These are phyloP conservation scores for Astrothelium subdiscretum DNA, from an alignment of 495 filamentous ascomycete species.

Conservation along the genomic window DNA sequence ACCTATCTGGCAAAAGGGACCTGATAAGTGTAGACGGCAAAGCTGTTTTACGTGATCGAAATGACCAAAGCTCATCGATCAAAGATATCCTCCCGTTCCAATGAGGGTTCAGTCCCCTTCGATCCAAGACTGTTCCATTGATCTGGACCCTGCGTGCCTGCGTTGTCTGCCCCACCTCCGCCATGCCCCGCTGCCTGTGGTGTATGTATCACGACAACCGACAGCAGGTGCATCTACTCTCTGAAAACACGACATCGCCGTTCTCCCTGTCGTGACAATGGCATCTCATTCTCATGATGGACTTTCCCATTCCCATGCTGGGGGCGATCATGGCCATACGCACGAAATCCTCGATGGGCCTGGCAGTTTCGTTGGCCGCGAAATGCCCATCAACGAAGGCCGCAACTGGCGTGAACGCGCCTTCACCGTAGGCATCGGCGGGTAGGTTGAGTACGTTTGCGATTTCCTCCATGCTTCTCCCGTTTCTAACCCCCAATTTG, in stretches of 20 bases:
- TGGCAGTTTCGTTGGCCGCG: constrained; percentile 77
- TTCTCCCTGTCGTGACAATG: neutral
- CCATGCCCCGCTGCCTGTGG: too few species aligned
- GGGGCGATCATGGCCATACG: constrained; percentile 77
- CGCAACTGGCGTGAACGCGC: constrained; percentile 82
- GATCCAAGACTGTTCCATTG: too few species aligned
- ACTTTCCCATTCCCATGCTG: constrained; percentile 30
- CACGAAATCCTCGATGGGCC: constrained; percentile 95
- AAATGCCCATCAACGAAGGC: constrained; percentile 84
- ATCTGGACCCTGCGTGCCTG: neutral
- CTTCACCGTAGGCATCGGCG: constrained; percentile 92
- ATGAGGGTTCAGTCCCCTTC: too few species aligned
- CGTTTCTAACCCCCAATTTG: too few species aligned
- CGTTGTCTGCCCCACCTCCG: neutral
- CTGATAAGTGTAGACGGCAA: too few species aligned
- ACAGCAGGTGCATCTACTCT: too few species aligned
- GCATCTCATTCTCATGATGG: constrained; percentile 50
- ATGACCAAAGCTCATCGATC: too few species aligned
- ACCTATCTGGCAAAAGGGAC: too few species aligned
- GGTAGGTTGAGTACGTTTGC: constrained; percentile 44
- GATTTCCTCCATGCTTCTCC: neutral
- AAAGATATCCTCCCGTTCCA: too few species aligned
- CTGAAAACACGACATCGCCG: too few species aligned
- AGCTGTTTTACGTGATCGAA: too few species aligned
- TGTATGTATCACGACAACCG: too few species aligned